phyloP scores from a whole-genome alignment of 2,329 filamentous ascomycete species.

The Shiraia bambusicola region DNA sequence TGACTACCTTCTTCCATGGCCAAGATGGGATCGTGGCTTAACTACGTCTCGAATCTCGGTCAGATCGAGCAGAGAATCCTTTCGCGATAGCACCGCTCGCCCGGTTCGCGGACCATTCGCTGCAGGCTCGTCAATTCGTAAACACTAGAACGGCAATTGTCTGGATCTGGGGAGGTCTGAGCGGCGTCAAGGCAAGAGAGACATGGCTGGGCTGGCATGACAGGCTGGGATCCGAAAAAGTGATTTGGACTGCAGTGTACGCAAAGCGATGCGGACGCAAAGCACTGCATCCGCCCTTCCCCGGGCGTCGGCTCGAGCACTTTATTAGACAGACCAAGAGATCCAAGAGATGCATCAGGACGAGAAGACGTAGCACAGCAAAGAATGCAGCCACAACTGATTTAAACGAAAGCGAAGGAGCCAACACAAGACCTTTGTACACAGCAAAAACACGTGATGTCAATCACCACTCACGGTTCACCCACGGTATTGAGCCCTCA shows the following conservation, averaged over 20 bases:
- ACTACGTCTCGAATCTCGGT: slow-evolving; percentile 6
- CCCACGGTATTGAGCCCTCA: no score
- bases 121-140: slow-evolving; percentile 22
- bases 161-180: slow-evolving; percentile 15
- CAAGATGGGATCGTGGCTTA: slow-evolving; percentile 30
- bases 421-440: slow-evolving; percentile 13
- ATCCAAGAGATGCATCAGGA: slow-evolving; percentile 1
- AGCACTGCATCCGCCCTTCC: not conserved
- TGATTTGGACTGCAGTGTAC: not conserved
- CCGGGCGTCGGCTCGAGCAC: not conserved
- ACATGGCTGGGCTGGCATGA: slow-evolving; percentile 1
- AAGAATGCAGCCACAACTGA: not conserved
- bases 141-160: slow-evolving; percentile 15
- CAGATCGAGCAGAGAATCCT: slow-evolving; percentile 20
- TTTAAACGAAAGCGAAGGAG: not conserved
- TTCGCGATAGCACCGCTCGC: slow-evolving; percentile 19
- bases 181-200: slow-evolving; percentile 8
- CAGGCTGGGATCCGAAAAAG: not conserved
- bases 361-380: slow-evolving; percentile 4
- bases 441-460: slow-evolving; percentile 3
- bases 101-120: slow-evolving; percentile 25
- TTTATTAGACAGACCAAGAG: not conserved
- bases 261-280: not conserved
- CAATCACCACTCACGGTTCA: not conserved
- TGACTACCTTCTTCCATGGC: slow-evolving; percentile 19